phyloP scores from a whole-genome alignment of 2,329 filamentous ascomycete genomes.

The Monilinia fructicola region DNA sequence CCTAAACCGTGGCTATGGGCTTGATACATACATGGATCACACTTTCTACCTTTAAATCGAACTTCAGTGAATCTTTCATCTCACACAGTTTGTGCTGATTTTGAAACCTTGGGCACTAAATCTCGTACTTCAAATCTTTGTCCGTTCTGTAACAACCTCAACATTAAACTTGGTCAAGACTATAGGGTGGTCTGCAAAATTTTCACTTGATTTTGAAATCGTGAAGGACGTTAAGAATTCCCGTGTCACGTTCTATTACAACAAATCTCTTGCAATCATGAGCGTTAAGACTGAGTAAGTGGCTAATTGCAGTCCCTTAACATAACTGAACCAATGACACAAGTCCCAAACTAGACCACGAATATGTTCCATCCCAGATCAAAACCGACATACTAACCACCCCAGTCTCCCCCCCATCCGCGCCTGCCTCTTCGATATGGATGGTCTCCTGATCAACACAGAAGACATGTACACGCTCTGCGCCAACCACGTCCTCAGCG shows the following conservation, averaged over 20 bases:
- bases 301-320: too few species aligned
- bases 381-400: neutral
- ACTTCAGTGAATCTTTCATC: neutral
- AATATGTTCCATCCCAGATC: too few species aligned
- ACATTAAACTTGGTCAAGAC: neutral
- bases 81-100: neutral
- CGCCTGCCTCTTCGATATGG: constrained; percentile 98
- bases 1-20: neutral
- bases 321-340: too few species aligned
- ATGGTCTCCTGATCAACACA: constrained; percentile 92
- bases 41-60: neutral
- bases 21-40: neutral
- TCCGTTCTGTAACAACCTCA: neutral
- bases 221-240: neutral
- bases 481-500: constrained; percentile 77
- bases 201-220: neutral
- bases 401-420: constrained; percentile 73
- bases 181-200: neutral
- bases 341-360: too few species aligned
- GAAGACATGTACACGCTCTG: constrained; percentile 88
- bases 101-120: neutral
- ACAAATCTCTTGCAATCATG: neutral
- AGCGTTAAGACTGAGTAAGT: constrained; percentile 1
- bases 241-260: constrained; percentile 6
- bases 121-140: neutral